phyloP scores from a whole-genome alignment of 192 early-diverging fungal species.

The Coemansia sp. region DNA sequence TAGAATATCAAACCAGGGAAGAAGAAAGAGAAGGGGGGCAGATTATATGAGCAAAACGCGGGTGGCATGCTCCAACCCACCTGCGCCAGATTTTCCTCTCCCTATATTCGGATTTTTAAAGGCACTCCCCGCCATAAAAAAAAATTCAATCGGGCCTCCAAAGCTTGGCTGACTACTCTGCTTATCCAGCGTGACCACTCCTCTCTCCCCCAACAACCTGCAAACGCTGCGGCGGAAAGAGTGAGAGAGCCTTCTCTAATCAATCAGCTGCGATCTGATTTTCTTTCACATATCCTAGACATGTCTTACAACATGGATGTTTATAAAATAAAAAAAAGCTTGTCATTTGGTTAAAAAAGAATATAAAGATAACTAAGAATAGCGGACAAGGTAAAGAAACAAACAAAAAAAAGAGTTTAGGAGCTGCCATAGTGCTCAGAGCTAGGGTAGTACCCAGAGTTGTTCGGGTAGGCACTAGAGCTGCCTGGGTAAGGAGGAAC shows the following conservation, averaged over 20 bases:
- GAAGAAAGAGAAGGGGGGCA: neutral
- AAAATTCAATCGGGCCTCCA: neutral
- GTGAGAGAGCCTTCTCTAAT: neutral
- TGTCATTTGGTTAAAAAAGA: neutral
- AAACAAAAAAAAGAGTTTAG: neutral
- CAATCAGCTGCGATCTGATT: neutral
- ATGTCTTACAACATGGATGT: too few relatives aligned
- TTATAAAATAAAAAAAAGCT: neutral
- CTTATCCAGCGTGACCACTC: neutral
- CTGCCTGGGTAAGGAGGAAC: neutral
- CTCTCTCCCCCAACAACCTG: neutral
- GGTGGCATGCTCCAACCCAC: neutral
- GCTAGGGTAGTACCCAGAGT: neutral
- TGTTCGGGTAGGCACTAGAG: neutral
- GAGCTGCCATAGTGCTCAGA: neutral
- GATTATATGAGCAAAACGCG: neutral
- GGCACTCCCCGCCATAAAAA: neutral
- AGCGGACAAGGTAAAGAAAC: neutral
- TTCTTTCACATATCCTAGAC: neutral
- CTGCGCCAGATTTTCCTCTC: neutral
- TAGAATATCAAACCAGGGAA: neutral
- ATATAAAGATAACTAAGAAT: neutral
- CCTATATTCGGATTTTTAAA: neutral
- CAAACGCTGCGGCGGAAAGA: neutral
- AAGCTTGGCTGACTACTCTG: neutral